Percentiles rank a stretch among this genome's conserved stretches.
Evolutionary conservation across 768 basidiomycete species (phyloP).

Genomic region (Calocybe gangraenosa): DNA sequence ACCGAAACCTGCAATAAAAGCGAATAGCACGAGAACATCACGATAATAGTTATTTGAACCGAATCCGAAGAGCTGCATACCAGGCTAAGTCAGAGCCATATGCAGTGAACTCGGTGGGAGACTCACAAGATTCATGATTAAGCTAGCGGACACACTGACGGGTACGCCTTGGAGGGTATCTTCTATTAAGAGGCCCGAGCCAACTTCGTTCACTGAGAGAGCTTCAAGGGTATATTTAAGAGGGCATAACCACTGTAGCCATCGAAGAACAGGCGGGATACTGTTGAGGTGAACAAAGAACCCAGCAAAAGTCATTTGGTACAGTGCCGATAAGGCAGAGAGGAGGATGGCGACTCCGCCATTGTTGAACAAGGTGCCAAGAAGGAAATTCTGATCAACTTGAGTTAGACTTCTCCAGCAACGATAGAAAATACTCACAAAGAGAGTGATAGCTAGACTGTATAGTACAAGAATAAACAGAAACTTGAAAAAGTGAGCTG

Average conservation of each 20-base stretch:
- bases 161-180: slow-evolving; percentile 81
- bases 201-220: slow-evolving; percentile 87
- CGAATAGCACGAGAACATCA: slow-evolving; percentile 84
- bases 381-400: slow-evolving; percentile 72
- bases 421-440: slow-evolving; percentile 41
- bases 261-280: slow-evolving; percentile 89
- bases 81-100: neutral
- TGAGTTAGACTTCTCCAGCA: neutral
- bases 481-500: slow-evolving; percentile 92
- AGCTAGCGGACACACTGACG: slow-evolving; percentile 68
- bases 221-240: slow-evolving; percentile 85
- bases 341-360: slow-evolving; percentile 89
- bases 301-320: slow-evolving; percentile 86
- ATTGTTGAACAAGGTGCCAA: slow-evolving; percentile 79
- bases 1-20: slow-evolving; percentile 79
- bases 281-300: slow-evolving; percentile 86
- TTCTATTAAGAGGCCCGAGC: slow-evolving; percentile 78
- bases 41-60: slow-evolving; percentile 78
- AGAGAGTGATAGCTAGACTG: slow-evolving; percentile 82
- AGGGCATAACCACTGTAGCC: slow-evolving; percentile 90
- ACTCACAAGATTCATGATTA: slow-evolving; percentile 84
- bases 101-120: neutral
- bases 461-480: slow-evolving; percentile 85
- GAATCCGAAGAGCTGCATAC: slow-evolving; percentile 78
- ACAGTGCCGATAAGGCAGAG: slow-evolving; percentile 70